Percentiles rank a stretch among this genome's conserved stretches.
Conservation (phyloP, 768 basidiomycete genomes). For the Suillus variegatus region DNA sequence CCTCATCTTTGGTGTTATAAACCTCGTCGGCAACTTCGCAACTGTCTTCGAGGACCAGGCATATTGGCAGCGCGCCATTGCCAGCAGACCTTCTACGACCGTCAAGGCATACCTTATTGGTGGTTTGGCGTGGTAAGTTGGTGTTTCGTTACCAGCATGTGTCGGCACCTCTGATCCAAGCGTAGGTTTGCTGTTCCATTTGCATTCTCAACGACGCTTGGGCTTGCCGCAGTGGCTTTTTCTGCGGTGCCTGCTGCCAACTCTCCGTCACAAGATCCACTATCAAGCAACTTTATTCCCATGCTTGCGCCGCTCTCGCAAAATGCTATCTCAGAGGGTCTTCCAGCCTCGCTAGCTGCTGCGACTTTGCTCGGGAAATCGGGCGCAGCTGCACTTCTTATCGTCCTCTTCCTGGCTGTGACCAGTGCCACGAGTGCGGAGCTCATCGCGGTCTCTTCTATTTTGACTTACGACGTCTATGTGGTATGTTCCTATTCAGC, state of each 20-base stretch:
- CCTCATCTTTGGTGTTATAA: conserved; percentile 84
- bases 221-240: conserved; percentile 85
- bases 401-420: conserved; percentile 86
- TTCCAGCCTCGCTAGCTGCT: conserved; percentile 84
- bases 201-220: conserved; percentile 83
- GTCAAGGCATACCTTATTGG: conserved; percentile 92
- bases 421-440: conserved; percentile 87
- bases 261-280: conserved; percentile 40
- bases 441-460: conserved; percentile 84
- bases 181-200: conserved; percentile 83
- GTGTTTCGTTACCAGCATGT: background rate
- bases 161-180: background rate
- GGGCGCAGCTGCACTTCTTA: conserved; percentile 79
- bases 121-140: conserved; percentile 75
- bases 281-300: conserved; percentile 47
- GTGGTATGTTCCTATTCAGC: conserved; percentile 44
- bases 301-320: conserved; percentile 44
- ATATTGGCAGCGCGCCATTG: conserved; percentile 93
- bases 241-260: conserved; percentile 39
- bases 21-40: conserved; percentile 83
- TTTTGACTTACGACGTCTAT: conserved; percentile 86
- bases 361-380: conserved; percentile 76
- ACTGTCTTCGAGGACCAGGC: conserved; percentile 69
- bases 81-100: conserved; percentile 77
- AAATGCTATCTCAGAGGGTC: conserved; percentile 82